phyloP scores from a whole-genome alignment of 2,329 filamentous ascomycete species.

The Arthroderma uncinatum region DNA sequence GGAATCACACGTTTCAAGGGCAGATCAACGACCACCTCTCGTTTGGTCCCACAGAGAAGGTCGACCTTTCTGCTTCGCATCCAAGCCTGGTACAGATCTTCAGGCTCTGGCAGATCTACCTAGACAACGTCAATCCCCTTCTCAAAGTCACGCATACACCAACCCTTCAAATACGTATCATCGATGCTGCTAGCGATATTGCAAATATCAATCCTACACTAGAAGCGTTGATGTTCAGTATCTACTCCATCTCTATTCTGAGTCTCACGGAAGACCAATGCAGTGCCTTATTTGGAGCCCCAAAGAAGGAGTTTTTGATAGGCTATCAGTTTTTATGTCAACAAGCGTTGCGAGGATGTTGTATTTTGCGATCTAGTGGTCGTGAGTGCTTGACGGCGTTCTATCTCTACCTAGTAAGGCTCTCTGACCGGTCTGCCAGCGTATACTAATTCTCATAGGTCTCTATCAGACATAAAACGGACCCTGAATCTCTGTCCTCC shows the following conservation, averaged over 20 bases:
- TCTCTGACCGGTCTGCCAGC: conserved; percentile 31
- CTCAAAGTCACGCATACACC: conserved; percentile 62
- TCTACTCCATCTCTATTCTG: conserved; percentile 52
- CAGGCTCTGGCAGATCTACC: conserved; percentile 61
- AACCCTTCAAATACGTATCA: conserved; percentile 53
- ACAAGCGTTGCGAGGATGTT: conserved; percentile 42
- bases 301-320: conserved; percentile 30
- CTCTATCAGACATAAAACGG: conserved; percentile 6
- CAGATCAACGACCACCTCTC: background rate
- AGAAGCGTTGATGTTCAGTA: conserved; percentile 45
- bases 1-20: conserved; percentile 11
- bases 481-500: conserved; percentile 6
- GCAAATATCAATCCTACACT: conserved; percentile 37
- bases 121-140: conserved; percentile 63
- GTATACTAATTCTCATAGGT: background rate
- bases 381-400: conserved; percentile 19
- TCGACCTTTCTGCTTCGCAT: conserved; percentile 15
- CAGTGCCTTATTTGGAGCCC: conserved; percentile 26
- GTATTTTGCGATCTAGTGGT: conserved; percentile 39
- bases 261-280: conserved; percentile 49
- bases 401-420: background rate
- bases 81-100: conserved; percentile 39
- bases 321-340: conserved; percentile 38
- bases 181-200: conserved; percentile 44
- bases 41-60: background rate